Base-by-base conservation (phyloP, 2,329 filamentous ascomycete genomes). In the Aspergillus unguis region DNA sequence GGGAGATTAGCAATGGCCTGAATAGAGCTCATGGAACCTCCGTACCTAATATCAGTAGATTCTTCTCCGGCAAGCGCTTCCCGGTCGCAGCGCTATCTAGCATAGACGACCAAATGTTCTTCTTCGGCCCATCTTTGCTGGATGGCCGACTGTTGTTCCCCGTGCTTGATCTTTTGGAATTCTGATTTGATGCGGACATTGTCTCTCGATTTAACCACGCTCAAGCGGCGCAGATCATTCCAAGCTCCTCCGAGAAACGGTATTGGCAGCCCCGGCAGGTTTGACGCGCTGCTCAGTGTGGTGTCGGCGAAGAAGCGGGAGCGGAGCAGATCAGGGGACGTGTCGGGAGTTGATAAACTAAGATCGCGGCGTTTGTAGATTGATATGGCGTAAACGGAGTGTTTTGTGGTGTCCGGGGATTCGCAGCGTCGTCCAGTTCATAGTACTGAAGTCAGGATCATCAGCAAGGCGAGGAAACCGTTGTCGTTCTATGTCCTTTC, bases 51-150 rank as follows among this genome's bases (percentile, higher is more conserved):
- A 96, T 85, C 38, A 96, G 75, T 57, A 96, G 75, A 69, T 92
- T 95, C 81, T 96, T 96, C 75, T 96, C 90, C 5, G 91, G 90
- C 65, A 96, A 77, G 62, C 88, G 83, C 78, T 94, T 95, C 61
- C 89, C 90, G 73, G 88, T 95, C 63, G 92, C 90, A 62, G 94
- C 92, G 48, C 84, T 86, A 72, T 95, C 90, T 61, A 96, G 80
- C 87, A 96, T 90, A 41, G 90, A 91, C 56, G 88, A 92, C 92
- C 92, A 96, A 73, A 96, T 86, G 69, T 95, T 90, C 74, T 89
- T 90, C 76, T 90, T 92, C 58, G 77, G 74, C 41, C 75, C 75
- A 70, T 86, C 86, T 63, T 88, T 86, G 72, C 77, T 80, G 33
- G 71, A 68, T 32, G 74, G 70, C 45, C 72, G 68, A 63, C 72